Conservation (phyloP, 148 eudicot genomes). For the Vaccinium darrowii region DNA sequence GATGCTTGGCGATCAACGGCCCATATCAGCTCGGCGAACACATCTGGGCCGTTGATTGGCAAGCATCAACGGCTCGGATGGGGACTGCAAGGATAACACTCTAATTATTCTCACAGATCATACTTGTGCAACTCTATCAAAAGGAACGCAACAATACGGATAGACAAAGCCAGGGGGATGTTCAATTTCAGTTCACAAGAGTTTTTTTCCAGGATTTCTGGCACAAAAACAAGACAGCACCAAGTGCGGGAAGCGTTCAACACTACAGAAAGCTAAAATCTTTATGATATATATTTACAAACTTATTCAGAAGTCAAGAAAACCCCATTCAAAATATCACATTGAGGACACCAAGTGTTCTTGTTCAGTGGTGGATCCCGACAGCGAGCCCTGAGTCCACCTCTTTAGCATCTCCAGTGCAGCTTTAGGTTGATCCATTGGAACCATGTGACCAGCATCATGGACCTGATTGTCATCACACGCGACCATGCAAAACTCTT, state of each 20-base stretch:
- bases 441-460: slow-evolving; percentile 98
- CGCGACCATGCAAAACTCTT: background rate
- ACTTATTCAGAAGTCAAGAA: background rate
- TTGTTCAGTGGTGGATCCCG: slow-evolving; percentile 23
- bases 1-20: no score
- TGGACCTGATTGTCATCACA: slow-evolving; percentile 52
- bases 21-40: no score
- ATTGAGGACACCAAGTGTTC: slow-evolving; percentile 51
- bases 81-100: no score
- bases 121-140: background rate
- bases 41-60: no score
- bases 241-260: background rate
- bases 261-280: background rate
- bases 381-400: slow-evolving; percentile 64
- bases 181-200: background rate
- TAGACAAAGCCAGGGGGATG: background rate
- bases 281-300: slow-evolving; percentile 11
- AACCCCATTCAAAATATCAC: slow-evolving; percentile 19
- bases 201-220: background rate
- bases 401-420: slow-evolving; percentile 77
- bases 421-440: slow-evolving; percentile 93
- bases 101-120: no score
- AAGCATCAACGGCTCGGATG: no score
- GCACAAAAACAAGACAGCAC: background rate
- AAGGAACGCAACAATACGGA: background rate